Conservation (phyloP, 2,329 filamentous ascomycete genomes). For the Bertia moriformis region DNA sequence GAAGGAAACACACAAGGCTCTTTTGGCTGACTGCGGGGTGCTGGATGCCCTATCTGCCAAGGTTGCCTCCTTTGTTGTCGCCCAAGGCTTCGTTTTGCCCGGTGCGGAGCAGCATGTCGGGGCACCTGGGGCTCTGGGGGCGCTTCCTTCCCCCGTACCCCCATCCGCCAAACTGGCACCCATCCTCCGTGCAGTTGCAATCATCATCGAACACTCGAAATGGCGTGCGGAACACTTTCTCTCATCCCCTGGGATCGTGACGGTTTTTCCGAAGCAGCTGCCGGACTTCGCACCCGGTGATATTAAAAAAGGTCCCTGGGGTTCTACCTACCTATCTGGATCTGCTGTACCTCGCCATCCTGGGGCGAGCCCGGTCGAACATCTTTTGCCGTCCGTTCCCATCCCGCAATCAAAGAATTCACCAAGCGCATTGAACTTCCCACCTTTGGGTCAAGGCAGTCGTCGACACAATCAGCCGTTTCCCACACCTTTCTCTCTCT, state of each 20-base stretch:
- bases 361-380: neutral
- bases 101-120: neutral
- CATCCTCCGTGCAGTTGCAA: slow-evolving; percentile 63
- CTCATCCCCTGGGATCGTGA: slow-evolving; percentile 53
- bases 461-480: neutral
- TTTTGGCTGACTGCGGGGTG: slow-evolving; percentile 58
- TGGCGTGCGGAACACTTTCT: slow-evolving; percentile 61
- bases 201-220: slow-evolving; percentile 66
- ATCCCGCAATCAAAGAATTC: neutral
- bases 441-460: slow-evolving; percentile 14
- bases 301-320: slow-evolving; percentile 33
- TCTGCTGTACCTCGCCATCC: slow-evolving; percentile 19
- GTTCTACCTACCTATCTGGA: slow-evolving; percentile 35
- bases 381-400: neutral
- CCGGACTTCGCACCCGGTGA: slow-evolving; percentile 33
- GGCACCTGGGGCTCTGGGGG: slow-evolving; percentile 17
- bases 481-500: neutral
- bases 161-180: slow-evolving; percentile 44
- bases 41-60: slow-evolving; percentile 66
- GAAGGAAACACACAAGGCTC: slow-evolving; percentile 54
- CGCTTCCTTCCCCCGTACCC: slow-evolving; percentile 47
- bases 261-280: slow-evolving; percentile 42
- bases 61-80: slow-evolving; percentile 56
- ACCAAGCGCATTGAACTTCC: neutral
- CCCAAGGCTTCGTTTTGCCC: slow-evolving; percentile 33